Percentiles rank a stretch among this genome's conserved stretches.
Conservation (phyloP, 768 basidiomycete genomes). For the Lactarius deliciosus region DNA sequence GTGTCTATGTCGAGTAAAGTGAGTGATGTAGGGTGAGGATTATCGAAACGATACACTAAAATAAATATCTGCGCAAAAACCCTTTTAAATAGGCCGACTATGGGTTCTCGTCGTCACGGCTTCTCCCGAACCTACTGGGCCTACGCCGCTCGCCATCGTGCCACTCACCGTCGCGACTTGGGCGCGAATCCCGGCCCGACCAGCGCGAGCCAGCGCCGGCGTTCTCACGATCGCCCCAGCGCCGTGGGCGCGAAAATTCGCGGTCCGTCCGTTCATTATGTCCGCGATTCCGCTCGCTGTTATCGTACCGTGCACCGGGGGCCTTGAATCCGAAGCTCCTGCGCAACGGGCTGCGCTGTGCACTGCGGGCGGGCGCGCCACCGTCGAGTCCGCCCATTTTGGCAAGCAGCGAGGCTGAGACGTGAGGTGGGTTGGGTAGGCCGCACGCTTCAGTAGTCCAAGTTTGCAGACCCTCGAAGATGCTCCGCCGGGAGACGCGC, state of each 20-base stretch:
- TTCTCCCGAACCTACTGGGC: background rate
- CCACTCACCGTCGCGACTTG: conserved; percentile 1
- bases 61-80: background rate
- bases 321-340: conserved; percentile 13
- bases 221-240: background rate
- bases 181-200: conserved; percentile 6
- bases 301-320: conserved; percentile 11
- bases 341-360: conserved; percentile 1
- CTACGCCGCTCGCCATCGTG: conserved; percentile 2
- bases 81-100: background rate
- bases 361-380: background rate
- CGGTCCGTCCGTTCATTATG: conserved; percentile 15
- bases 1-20: conserved; percentile 11
- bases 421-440: conserved; percentile 18
- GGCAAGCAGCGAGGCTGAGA: conserved; percentile 23
- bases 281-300: conserved; percentile 17
- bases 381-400: conserved; percentile 16
- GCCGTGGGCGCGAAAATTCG: background rate
- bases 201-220: background rate
- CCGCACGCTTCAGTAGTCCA: conserved; percentile 28
- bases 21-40: conserved; percentile 12
- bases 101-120: background rate
- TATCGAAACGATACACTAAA: conserved; percentile 17
- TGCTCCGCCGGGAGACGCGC: conserved; percentile 13
- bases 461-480: conserved; percentile 22